These are phyloP conservation scores for Acacia pycnantha DNA, from an alignment of 331 rosid species.

Conservation along the genomic window DNA sequence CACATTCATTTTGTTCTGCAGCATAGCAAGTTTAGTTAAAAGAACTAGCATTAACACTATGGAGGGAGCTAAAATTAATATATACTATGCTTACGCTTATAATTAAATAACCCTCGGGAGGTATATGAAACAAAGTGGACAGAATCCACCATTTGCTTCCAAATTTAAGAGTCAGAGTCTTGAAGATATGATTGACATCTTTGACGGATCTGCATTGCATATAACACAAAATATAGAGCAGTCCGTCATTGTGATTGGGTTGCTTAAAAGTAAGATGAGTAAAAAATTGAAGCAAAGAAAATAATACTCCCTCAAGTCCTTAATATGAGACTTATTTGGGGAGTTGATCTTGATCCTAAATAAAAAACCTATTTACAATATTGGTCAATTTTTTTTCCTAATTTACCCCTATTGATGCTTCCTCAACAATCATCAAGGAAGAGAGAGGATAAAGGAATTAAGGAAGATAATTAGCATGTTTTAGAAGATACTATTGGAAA, in stretches of 20 bases:
- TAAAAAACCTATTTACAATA: too few relatives aligned
- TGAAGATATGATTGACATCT: constrained; percentile 67
- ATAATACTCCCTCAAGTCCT: not conserved
- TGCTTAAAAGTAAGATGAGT: constrained; percentile 16
- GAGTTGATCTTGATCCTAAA: too few relatives aligned
- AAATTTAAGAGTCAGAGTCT: constrained; percentile 61
- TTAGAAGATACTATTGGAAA: too few relatives aligned
- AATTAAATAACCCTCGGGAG: constrained; percentile 73
- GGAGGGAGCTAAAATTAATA: constrained; percentile 7
- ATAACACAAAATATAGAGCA: constrained; percentile 20
- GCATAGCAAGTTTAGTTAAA: constrained; percentile 18
- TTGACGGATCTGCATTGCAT: constrained; percentile 53
- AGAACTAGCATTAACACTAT: constrained; percentile 12
- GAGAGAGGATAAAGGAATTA: too few relatives aligned
- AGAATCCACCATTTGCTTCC: constrained; percentile 77
- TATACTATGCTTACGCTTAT: constrained; percentile 48
- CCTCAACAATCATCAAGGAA: too few relatives aligned
- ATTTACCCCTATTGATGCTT: too few relatives aligned
- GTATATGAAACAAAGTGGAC: constrained; percentile 58
- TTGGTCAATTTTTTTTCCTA: too few relatives aligned
- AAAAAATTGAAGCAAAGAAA: constrained; percentile 16
- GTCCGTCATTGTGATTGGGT: constrained; percentile 1
- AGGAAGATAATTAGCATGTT: too few relatives aligned
- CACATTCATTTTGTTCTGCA: constrained; percentile 75
- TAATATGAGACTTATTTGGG: too few relatives aligned